phyloP scores from a whole-genome alignment of 257 asterid species.

The Eustoma russellianum region DNA sequence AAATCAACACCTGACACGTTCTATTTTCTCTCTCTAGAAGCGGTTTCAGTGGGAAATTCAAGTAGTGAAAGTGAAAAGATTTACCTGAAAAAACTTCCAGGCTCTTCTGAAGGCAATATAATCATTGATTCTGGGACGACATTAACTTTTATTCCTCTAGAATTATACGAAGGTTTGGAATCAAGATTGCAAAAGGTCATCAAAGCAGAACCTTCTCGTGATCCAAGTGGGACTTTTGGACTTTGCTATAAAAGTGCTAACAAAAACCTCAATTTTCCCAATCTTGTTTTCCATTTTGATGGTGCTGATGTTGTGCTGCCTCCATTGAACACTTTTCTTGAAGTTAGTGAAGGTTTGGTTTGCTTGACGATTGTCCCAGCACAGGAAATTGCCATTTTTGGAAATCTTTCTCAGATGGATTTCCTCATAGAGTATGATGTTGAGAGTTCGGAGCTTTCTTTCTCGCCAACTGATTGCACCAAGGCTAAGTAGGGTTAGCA shows the following conservation, averaged over 20 bases:
- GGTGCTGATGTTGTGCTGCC: conserved; percentile 39
- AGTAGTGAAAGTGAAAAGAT: neutral
- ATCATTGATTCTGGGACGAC: conserved; percentile 63
- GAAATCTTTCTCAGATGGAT: conserved; percentile 41
- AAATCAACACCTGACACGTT: conserved; percentile 19
- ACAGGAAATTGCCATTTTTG: conserved; percentile 22
- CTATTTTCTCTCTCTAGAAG: conserved; percentile 38
- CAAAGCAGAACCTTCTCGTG: conserved; percentile 1
- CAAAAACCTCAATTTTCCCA: conserved; percentile 8
- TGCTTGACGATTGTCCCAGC: conserved; percentile 33
- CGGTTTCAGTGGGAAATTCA: conserved; percentile 22
- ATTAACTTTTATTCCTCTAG: conserved; percentile 25
- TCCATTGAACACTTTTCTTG: conserved; percentile 20
- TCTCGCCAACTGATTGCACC: conserved; percentile 37
- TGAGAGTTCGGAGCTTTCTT: conserved; percentile 15
- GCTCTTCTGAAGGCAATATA: conserved; percentile 23
- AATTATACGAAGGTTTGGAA: conserved; percentile 19
- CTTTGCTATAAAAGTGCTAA: conserved; percentile 25
- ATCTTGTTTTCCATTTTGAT: conserved; percentile 26
- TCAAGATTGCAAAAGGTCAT: conserved; percentile 7
- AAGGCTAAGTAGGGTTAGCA: neutral
- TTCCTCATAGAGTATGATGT: conserved; percentile 50
- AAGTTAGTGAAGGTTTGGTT: conserved; percentile 8
- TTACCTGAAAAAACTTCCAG: too few relatives aligned
- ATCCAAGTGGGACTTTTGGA: conserved; percentile 5